Evolutionary conservation across 2,329 filamentous ascomycete genomes (phyloP).

Genomic region (Dactylonectria estremocensis): DNA sequence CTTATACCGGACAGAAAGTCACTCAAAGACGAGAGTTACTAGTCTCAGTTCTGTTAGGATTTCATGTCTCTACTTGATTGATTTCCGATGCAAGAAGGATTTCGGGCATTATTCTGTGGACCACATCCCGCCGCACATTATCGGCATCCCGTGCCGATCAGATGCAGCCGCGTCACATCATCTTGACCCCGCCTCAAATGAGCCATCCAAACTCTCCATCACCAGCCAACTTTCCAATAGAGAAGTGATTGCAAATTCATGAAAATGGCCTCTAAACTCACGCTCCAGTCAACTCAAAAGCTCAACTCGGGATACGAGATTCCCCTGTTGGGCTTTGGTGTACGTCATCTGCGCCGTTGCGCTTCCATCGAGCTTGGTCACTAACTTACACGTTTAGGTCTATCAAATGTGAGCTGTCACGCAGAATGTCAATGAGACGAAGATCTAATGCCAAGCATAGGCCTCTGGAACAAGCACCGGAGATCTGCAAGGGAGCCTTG

Average conservation of each 20-base stretch:
- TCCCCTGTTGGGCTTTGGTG: conserved; percentile 68
- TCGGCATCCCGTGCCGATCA: background rate
- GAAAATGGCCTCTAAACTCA: conserved; percentile 64
- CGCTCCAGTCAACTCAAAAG: conserved; percentile 64
- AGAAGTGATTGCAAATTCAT: background rate
- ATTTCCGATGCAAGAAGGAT: background rate
- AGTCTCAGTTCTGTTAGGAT: too few relatives aligned
- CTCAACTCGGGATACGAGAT: conserved; percentile 70
- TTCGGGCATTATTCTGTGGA: background rate
- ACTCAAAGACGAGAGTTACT: too few relatives aligned
- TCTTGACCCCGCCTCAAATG: conserved; percentile 4
- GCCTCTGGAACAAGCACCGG: conserved; percentile 51
- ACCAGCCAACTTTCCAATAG: conserved; percentile 7
- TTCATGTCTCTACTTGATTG: too few relatives aligned
- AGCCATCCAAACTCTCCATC: background rate
- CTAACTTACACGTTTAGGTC: conserved; percentile 56
- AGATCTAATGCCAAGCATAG: conserved; percentile 41
- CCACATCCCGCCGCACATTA: background rate
- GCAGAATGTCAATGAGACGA: background rate
- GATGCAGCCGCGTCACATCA: background rate
- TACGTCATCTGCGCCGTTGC: conserved; percentile 51
- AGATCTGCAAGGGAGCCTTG: conserved; percentile 62
- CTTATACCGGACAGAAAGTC: too few relatives aligned
- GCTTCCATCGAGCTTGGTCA: background rate
- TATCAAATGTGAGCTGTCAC: conserved; percentile 65